Base-by-base conservation (phyloP, 306 rosid species). In the Sicyos baderoa region DNA sequence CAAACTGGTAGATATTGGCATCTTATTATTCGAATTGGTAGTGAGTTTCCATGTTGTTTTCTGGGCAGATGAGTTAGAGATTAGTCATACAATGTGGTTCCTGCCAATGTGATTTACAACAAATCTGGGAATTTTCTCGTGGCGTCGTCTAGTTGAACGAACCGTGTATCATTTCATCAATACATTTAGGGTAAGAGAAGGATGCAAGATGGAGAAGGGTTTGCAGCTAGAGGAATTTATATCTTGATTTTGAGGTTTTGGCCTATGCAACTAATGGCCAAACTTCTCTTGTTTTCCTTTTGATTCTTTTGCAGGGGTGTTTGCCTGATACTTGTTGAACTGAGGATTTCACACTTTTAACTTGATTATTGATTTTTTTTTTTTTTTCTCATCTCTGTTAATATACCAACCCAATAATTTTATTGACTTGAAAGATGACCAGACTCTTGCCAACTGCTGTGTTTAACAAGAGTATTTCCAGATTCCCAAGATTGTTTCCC, bases 1-100 rank as follows among this genome's bases (percentile, higher is more conserved):
- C 16, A 9, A 54, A 3, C 22, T 54, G n/a, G n/a, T n/a, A n/a
- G n/a, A n/a, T n/a, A n/a, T 19, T 54, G 4, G 23, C 14, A n/a
- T 61, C 68, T n/a, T 18, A 2, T 44, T 45, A 44, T 19, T 65
- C 45, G 19, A 6, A 45, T 45, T 65, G 70, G 19, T 21, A 21
- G 54, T 65, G 70, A 65, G 51, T 63, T 40, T 13, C 27, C 53
- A 3, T 22, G 32, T 23, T 40, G 11, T 67, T 48, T 22, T 44
- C 18, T 66, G 42, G 53, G 72, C 72, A 67, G 72, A 67, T 67
- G 72, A 45, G 56, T 22, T 44, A 67, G 42, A 67, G 44, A 47
- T 67, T 67, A 66, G 54, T 64, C 70, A 44, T 65, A 45, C 54
- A 45, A 63, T 45, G 54, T 65, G 71, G 29, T 45, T 65, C 54